Base-by-base conservation (phyloP, 768 basidiomycete genomes). In the Tulasnella sp. region DNA sequence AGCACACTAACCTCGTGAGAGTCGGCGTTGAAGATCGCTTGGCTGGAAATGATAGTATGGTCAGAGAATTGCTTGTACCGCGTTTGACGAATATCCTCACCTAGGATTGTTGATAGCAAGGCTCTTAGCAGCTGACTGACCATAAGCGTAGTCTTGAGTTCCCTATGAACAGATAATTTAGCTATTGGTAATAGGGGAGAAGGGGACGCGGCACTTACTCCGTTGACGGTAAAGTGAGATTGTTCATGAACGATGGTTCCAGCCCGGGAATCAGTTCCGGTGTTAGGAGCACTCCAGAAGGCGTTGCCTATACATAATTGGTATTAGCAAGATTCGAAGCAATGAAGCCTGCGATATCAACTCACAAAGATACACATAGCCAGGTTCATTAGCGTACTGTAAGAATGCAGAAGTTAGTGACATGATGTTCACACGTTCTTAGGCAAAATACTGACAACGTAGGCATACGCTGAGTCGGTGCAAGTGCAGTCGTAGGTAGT, bases 251-350 rank as follows among this genome's bases (percentile, higher is more conserved):
- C 41, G 25, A 56, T 52, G 15, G 56, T 37, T 32, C 34, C 37
- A 41, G 50, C 54, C 39, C 45, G 48, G 34, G 56, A 56, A 31
- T 56, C 56, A 10, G 55, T 56, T 19, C 56, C 56, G 3, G 53
- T 46, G 24, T 10, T 48, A 6, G 52, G 52, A 49, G 52, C 52
- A 24, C 31, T 24, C 52, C 52, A 53, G 37, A 53, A 53, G 12
- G 45, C 52, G 20, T 28, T 34, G 22, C 52, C 44, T n/a, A n/a
- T n/a, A n/a, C n/a, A n/a, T n/a, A n/a, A n/a, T n/a, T n/a, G n/a
- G n/a, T n/a, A n/a, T n/a, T n/a, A n/a, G n/a, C n/a, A 19, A 53
- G 50, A n/a, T 32, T 24, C 32, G 25, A 8, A 44, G 15, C 25
- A 20, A 22, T 33, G 22, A 32, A 31, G 19, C 35, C 31, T 19